Conservation (phyloP, 805 yeast species). For the Kuraishia hungarica region DNA sequence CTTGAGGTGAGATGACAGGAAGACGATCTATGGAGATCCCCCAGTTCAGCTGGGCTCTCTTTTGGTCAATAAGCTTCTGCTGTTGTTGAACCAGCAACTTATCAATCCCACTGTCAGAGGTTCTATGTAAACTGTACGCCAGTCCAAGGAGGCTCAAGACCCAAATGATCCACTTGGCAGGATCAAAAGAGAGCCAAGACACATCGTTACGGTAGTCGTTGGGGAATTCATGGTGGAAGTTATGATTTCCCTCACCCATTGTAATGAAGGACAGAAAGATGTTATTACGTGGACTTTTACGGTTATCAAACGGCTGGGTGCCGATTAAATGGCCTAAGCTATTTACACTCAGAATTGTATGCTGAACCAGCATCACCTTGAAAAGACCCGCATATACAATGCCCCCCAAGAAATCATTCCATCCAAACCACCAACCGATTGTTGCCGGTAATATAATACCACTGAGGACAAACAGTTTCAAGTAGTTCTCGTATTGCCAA, state of each 20-base stretch:
- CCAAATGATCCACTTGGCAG: conserved; percentile 63
- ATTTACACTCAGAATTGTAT: conserved; percentile 81
- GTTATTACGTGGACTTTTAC: conserved; percentile 83
- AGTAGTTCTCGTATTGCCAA: conserved; percentile 70
- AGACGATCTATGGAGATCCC: conserved; percentile 85
- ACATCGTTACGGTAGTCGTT: conserved; percentile 83
- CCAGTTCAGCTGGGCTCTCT: conserved; percentile 62
- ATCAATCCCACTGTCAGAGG: conserved; percentile 73
- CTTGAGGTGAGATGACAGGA: conserved; percentile 49
- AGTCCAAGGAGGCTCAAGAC: conserved; percentile 54
- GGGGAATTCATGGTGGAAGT: conserved; percentile 88
- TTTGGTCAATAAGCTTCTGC: conserved; percentile 66
- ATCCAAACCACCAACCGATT: conserved; percentile 38
- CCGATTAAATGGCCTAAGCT: conserved; percentile 86
- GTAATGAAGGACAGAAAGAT: conserved; percentile 74
- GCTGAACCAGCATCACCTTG: conserved; percentile 65
- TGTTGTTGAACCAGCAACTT: conserved; percentile 79
- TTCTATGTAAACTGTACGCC: conserved; percentile 65
- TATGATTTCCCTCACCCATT: conserved; percentile 85
- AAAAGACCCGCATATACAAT: conserved; percentile 69
- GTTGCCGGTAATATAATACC: conserved; percentile 57
- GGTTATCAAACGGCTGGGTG: conserved; percentile 77
- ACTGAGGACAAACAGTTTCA: conserved; percentile 42
- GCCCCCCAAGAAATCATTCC: conserved; percentile 64
- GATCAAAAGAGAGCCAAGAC: conserved; percentile 84